Evolutionary conservation across 139 green algal species (phyloP), one percentile per base, ranked within the genome.

Genomic region (Coelastrella sp.): DNA sequence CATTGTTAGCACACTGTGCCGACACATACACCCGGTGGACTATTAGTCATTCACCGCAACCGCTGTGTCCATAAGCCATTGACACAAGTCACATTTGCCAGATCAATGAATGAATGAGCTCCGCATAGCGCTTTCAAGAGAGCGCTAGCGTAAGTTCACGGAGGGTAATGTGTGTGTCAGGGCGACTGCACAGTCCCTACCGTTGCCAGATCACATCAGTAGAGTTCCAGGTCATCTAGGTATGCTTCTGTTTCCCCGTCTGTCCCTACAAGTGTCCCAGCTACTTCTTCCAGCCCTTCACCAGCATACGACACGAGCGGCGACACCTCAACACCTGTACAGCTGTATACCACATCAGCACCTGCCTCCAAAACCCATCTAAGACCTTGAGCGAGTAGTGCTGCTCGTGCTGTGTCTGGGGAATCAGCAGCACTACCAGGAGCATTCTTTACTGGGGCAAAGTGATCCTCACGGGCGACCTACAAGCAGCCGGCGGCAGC

Each of bases 371-470:
- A 17, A 14, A 94, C 90, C 94, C 94, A 96, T 54, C 92, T 64
- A 10, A 82, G 89, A 75, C 98, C 96, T 86, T 98, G 94, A 3
- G 84, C 78, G 75, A 99, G 86, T 60, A 99, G 74, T 4, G 93
- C 93, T 0, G 89, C 87, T 1, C 98, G 89, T 6, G 97, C 97
- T 3, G 96, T 98, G 78, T 98, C 96, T 5, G 98, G 98, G 0
- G 94, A 97, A 93, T 99, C 98, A 13, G 79, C 83, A 2, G 91
- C 90, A 4, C 89, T 87, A 3, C 96, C 97, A 23, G 92, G 90
- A 8, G 95, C 97, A 73, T 98, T 99, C 92, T 99, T 98, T n/a
- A 98, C 94, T 4, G 96, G 96, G 8, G 96, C 94, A 96, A 98
- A 98, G 88, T 99, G 92, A 20, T 96, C 93, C 22, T 91, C 82